Conservation (phyloP, 495 filamentous ascomycete species). For the Peziza echinospora region DNA sequence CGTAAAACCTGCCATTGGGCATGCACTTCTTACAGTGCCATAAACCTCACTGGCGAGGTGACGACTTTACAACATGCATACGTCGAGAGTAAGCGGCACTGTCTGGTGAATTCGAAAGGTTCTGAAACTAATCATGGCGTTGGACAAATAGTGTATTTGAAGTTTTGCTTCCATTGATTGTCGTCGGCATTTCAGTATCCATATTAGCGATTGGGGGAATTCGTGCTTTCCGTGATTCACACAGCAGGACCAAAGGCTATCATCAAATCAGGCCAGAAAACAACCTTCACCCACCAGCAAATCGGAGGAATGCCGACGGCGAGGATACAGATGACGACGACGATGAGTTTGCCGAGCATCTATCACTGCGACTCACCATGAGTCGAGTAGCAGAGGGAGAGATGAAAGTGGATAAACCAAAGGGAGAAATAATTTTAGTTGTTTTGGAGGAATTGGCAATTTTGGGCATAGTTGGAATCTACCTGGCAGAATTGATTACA, state of each 20-base stretch:
- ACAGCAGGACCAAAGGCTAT: slow-evolving; percentile 2
- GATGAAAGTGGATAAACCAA: slow-evolving; percentile 55
- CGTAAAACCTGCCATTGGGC: neutral
- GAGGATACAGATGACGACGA: slow-evolving; percentile 29
- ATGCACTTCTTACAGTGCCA: slow-evolving; percentile 49
- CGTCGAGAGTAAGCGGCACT: slow-evolving; percentile 50
- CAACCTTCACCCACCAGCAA: slow-evolving; percentile 16
- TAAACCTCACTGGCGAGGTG: slow-evolving; percentile 60
- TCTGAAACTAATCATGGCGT: slow-evolving; percentile 3
- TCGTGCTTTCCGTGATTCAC: too few relatives aligned
- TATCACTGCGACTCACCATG: slow-evolving; percentile 41
- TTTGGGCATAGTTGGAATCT: slow-evolving; percentile 44
- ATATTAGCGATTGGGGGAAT: neutral
- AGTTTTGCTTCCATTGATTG: slow-evolving; percentile 54
- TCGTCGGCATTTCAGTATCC: slow-evolving; percentile 42
- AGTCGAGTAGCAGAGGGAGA: slow-evolving; percentile 41
- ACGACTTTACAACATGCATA: slow-evolving; percentile 81
- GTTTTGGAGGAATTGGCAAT: slow-evolving; percentile 54
- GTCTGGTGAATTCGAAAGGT: slow-evolving; percentile 7
- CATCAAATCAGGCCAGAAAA: neutral
- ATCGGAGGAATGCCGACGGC: slow-evolving; percentile 21
- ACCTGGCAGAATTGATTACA: slow-evolving; percentile 36
- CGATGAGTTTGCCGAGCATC: slow-evolving; percentile 42
- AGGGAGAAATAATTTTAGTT: slow-evolving; percentile 46
- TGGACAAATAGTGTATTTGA: slow-evolving; percentile 79